Conservation (phyloP, 768 basidiomycete species). For the Mrakia hoshinonis region DNA sequence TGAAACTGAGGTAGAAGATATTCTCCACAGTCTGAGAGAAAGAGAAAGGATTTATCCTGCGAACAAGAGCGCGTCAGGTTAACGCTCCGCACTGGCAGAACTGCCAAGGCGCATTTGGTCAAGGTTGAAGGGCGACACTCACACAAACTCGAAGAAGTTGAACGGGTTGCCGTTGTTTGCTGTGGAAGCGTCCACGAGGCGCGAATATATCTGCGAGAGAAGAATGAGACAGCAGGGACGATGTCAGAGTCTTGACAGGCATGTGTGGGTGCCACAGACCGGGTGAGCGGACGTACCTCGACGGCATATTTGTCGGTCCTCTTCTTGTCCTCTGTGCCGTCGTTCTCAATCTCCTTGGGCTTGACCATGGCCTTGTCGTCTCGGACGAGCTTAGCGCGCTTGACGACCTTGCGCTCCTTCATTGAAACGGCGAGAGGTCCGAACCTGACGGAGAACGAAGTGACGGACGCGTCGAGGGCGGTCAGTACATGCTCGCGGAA, state of each 20-base stretch:
- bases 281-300: not conserved
- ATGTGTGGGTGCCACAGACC: too few relatives aligned
- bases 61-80: too few relatives aligned
- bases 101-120: not conserved
- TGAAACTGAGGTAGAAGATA: slow-evolving; percentile 86
- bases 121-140: not conserved
- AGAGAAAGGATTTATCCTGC: slow-evolving; percentile 65
- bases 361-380: slow-evolving; percentile 53
- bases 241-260: too few relatives aligned
- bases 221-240: not conserved
- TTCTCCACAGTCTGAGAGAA: slow-evolving; percentile 96
- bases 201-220: slow-evolving; percentile 50
- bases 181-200: slow-evolving; percentile 46
- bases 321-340: slow-evolving; percentile 7
- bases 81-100: not conserved
- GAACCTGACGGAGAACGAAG: slow-evolving; percentile 56
- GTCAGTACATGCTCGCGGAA: not conserved
- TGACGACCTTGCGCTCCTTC: slow-evolving; percentile 58
- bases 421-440: slow-evolving; percentile 81
- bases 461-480: not conserved
- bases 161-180: slow-evolving; percentile 43
- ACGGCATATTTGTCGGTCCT: not conserved
- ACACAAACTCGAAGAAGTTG: slow-evolving; percentile 75
- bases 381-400: slow-evolving; percentile 61
- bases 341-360: slow-evolving; percentile 53